Evolutionary conservation across 2,329 filamentous ascomycete genomes (phyloP).

Genomic region (Phoma sp.): DNA sequence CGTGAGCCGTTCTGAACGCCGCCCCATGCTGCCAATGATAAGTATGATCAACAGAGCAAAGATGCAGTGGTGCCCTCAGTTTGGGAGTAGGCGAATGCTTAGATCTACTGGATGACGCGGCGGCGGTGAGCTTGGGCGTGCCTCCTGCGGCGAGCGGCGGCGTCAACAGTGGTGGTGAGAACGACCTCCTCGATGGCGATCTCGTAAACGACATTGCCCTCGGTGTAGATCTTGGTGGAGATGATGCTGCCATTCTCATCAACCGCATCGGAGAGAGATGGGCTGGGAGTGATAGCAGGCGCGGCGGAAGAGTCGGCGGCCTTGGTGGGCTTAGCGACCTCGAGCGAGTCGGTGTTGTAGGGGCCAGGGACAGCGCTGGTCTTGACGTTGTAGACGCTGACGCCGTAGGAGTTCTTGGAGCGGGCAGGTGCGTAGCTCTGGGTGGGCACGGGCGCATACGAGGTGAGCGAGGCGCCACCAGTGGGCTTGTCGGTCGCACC

Average conservation of each 20-base stretch:
- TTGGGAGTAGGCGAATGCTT: too few relatives aligned
- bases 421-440: slow-evolving; percentile 43
- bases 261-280: slow-evolving; percentile 20
- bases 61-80: too few relatives aligned
- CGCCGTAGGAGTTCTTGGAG: slow-evolving; percentile 40
- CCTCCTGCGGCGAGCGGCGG: slow-evolving; percentile 29
- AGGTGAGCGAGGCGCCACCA: slow-evolving; percentile 21
- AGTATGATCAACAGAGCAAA: not conserved
- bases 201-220: slow-evolving; percentile 52
- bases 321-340: slow-evolving; percentile 14
- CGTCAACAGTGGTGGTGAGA: slow-evolving; percentile 49
- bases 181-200: slow-evolving; percentile 53
- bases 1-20: not conserved
- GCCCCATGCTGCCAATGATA: slow-evolving; percentile 8
- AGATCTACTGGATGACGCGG: slow-evolving; percentile 11
- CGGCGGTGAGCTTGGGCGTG: slow-evolving; percentile 34
- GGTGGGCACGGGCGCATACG: slow-evolving; percentile 37
- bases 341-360: slow-evolving; percentile 13
- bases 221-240: slow-evolving; percentile 52
- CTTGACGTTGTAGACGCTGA: slow-evolving; percentile 41
- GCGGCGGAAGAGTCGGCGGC: slow-evolving; percentile 13
- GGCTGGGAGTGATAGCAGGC: slow-evolving; percentile 33
- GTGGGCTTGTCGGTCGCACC: slow-evolving; percentile 32
- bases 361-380: not conserved
- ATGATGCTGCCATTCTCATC: slow-evolving; percentile 32